Percentiles rank a stretch among this genome's conserved stretches.
These are phyloP conservation scores for Chytriomyces confervae DNA, from an alignment of 192 early-diverging fungal genomes.

Conservation along the genomic window DNA sequence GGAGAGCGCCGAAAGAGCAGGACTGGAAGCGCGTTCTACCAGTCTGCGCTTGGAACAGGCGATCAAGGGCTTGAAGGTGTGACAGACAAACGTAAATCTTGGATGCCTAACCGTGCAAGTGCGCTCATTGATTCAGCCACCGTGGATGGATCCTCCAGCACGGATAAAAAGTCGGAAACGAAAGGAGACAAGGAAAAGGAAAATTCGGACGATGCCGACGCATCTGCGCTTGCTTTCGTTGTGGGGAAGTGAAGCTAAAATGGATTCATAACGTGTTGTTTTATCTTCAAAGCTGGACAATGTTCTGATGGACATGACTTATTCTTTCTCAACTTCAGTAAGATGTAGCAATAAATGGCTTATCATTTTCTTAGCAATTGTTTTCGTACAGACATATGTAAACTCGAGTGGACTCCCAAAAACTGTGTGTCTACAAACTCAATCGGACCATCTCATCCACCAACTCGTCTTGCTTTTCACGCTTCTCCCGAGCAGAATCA, in stretches of 20 bases:
- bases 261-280: no score
- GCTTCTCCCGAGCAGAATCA: no score
- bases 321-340: no score
- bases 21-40: neutral
- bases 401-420: no score
- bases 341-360: no score
- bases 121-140: neutral
- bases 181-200: neutral
- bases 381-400: no score
- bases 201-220: neutral
- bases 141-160: slow-evolving; percentile 1
- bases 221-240: slow-evolving; percentile 29
- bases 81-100: slow-evolving; percentile 4
- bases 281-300: no score
- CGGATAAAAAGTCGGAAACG: neutral
- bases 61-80: neutral
- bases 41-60: neutral
- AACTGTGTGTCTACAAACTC: no score
- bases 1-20: neutral
- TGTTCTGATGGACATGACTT: no score
- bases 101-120: slow-evolving; percentile 9
- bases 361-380: no score
- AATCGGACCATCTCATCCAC: no score
- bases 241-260: slow-evolving; percentile 6
- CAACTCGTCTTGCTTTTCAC: no score